These are phyloP conservation scores for Cystoisospora suis DNA, from an alignment of 169 alveolate genomes.

Conservation along the genomic window DNA sequence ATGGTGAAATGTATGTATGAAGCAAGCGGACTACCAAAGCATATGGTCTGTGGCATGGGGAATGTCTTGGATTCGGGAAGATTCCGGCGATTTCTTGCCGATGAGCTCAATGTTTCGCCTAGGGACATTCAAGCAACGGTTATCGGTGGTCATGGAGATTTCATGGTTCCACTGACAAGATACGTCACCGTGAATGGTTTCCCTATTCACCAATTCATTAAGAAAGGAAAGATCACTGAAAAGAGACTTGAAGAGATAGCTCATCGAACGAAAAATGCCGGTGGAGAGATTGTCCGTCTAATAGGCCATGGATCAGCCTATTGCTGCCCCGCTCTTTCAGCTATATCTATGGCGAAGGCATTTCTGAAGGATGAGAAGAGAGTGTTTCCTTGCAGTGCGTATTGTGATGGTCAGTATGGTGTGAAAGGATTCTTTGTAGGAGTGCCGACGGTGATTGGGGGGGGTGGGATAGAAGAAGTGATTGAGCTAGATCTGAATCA, in stretches of 20 bases:
- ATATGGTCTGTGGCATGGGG: conserved; percentile 72
- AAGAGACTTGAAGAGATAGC: conserved; percentile 75
- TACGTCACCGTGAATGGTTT: conserved; percentile 73
- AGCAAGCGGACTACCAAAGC: conserved; percentile 36
- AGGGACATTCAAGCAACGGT: conserved; percentile 75
- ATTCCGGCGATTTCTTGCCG: conserved; percentile 73
- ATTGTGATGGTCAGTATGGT: conserved; percentile 75
- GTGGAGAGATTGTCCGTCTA: conserved; percentile 74
- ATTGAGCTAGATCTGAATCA: conserved; percentile 69
- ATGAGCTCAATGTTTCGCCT: conserved; percentile 69
- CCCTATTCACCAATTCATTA: conserved; percentile 68
- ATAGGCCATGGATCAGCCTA: conserved; percentile 78
- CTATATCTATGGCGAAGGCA: conserved; percentile 75
- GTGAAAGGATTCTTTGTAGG: conserved; percentile 74
- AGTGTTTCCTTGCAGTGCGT: conserved; percentile 77
- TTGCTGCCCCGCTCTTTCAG: conserved; percentile 79
- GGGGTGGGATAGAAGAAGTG: conserved; percentile 74
- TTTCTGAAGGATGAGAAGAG: conserved; percentile 74
- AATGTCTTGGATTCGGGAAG: conserved; percentile 77
- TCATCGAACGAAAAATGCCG: conserved; percentile 72
- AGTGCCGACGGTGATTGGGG: conserved; percentile 77
- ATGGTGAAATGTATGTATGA: conserved; percentile 48
- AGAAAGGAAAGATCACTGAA: conserved; percentile 66
- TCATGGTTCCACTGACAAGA: conserved; percentile 76
- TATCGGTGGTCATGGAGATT: conserved; percentile 81